A percentile compares a stretch with the other conserved stretches of the same genome.
phyloP scores from a whole-genome alignment of 163 green algal species.

The Coccomyxa subellipsoidea region DNA sequence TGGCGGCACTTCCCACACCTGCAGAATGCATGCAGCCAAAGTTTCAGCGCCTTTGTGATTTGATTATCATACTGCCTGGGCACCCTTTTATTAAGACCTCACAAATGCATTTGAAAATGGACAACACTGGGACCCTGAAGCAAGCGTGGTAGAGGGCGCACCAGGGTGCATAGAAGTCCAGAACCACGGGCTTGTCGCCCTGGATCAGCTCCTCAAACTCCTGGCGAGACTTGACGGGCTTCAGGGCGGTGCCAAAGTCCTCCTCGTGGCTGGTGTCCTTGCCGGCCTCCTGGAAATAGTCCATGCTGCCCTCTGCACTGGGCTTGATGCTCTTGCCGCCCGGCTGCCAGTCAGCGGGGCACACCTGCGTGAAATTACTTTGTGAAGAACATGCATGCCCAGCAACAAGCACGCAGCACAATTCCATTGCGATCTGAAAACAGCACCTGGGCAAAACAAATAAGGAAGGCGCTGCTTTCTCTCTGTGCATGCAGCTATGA shows the following conservation, averaged over 20 bases:
- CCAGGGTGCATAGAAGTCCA: conserved; percentile 51
- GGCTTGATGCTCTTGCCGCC: conserved; percentile 74
- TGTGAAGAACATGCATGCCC: not conserved
- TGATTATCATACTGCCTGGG: too few relatives aligned
- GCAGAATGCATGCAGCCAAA: not conserved
- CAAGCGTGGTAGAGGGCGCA: too few relatives aligned
- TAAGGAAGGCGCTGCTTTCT: too few relatives aligned
- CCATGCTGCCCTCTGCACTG: conserved; percentile 62
- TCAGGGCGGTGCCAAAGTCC: conserved; percentile 32
- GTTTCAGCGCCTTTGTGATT: too few relatives aligned
- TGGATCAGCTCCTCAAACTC: conserved; percentile 39
- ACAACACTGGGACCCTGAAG: too few relatives aligned
- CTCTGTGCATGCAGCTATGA: too few relatives aligned
- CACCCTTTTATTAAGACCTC: too few relatives aligned
- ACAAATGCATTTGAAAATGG: too few relatives aligned
- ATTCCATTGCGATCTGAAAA: too few relatives aligned
- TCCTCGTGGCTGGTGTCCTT: conserved; percentile 10
- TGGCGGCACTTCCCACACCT: conserved; percentile 85
- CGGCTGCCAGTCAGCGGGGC: conserved; percentile 85
- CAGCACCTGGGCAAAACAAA: too few relatives aligned
- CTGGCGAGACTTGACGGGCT: conserved; percentile 28
- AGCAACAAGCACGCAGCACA: too few relatives aligned
- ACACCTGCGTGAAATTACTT: conserved; percentile 46
- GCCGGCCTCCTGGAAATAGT: conserved; percentile 66
- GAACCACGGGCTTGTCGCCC: conserved; percentile 29